These are phyloP conservation scores for Globisporangium nunn DNA, from an alignment of 352 stramenopile genomes.

Conservation along the genomic window DNA sequence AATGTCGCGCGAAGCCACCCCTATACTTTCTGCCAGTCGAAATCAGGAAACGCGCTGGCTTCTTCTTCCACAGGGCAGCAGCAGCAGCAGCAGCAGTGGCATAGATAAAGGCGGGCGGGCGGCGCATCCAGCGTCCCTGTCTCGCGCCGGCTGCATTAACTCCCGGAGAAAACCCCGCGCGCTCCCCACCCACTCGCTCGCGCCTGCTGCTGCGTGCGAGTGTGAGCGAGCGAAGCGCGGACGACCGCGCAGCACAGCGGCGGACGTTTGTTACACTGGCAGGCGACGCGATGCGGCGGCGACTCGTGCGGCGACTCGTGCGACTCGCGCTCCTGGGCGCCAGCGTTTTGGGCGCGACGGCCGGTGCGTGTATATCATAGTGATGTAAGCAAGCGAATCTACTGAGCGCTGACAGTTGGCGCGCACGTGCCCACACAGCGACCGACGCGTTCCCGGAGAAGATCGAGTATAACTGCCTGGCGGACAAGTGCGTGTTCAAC, in stretches of 20 bases:
- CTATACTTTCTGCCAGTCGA: constrained; percentile 1
- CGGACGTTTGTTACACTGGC: neutral
- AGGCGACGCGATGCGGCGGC: neutral
- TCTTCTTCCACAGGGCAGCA: neutral
- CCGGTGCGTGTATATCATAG: neutral
- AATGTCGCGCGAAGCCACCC: neutral
- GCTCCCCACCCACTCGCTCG: neutral
- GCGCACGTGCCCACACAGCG: neutral
- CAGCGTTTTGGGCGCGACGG: neutral
- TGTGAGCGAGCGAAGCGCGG: neutral
- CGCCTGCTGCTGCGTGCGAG: neutral
- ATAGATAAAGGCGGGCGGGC: too few relatives aligned
- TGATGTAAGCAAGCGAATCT: too few relatives aligned
- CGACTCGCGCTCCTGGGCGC: neutral
- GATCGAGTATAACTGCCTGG: constrained; percentile 42
- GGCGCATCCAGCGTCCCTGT: neutral
- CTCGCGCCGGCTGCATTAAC: neutral
- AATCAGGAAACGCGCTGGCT: constrained; percentile 1
- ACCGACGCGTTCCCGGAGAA: constrained; percentile 24
- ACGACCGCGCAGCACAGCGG: neutral
- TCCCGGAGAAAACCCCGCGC: neutral
- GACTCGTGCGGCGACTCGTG: neutral
- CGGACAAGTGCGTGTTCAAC: constrained; percentile 40
- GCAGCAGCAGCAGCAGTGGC: too few relatives aligned
- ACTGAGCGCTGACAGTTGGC: too few relatives aligned